These are phyloP conservation scores for Magnaporthiopsis poae DNA, from an alignment of 2,329 filamentous ascomycete species.

Conservation along the genomic window DNA sequence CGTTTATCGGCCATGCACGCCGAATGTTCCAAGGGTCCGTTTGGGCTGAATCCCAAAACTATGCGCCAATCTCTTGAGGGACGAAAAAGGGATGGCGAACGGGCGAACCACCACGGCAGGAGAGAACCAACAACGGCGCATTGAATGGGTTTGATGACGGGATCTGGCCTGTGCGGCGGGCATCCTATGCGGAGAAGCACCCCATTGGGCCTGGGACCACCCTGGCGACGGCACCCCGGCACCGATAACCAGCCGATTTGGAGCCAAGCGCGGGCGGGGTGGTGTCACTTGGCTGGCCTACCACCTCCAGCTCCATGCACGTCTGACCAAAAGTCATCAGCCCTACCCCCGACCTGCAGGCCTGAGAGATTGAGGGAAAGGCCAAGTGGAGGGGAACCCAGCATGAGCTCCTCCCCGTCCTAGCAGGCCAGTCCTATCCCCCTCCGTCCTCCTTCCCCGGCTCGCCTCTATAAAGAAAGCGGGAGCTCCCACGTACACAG, in stretches of 20 bases:
- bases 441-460: not conserved
- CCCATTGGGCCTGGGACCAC: not conserved
- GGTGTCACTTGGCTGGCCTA: not conserved
- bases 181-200: not conserved
- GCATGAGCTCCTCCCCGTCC: not conserved
- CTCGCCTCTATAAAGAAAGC: not conserved
- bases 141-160: not conserved
- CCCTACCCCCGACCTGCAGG: slow-evolving; percentile 4
- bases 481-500: slow-evolving; percentile 5
- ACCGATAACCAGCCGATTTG: not conserved
- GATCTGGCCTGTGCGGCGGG: not conserved
- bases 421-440: not conserved
- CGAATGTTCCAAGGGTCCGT: not conserved
- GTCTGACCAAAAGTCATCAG: slow-evolving; percentile 8
- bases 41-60: not conserved
- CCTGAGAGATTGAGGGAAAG: not conserved
- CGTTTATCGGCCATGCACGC: too few relatives aligned
- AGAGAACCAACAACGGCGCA: not conserved
- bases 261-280: not conserved
- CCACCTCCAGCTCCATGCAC: not conserved
- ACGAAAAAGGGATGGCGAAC: not conserved
- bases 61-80: not conserved
- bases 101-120: not conserved
- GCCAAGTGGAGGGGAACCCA: not conserved
- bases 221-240: not conserved